These are phyloP conservation scores for Collybia mongolica DNA, from an alignment of 768 basidiomycete genomes.

Conservation along the genomic window DNA sequence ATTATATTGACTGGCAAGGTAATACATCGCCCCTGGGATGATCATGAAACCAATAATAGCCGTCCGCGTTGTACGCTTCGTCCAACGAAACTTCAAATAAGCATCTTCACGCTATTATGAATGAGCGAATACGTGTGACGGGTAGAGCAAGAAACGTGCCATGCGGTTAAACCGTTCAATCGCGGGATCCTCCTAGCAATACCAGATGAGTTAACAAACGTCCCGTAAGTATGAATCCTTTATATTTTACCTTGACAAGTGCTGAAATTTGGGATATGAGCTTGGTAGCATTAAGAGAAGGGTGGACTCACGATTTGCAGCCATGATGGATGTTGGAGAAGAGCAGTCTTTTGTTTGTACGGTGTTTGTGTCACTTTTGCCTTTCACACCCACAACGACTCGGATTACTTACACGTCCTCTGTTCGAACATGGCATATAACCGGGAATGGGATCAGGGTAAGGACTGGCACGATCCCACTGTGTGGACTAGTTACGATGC, in stretches of 20 bases:
- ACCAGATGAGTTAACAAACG: background rate
- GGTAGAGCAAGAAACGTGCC: constrained; percentile 27
- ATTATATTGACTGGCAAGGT: constrained; percentile 43
- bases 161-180: constrained; percentile 56
- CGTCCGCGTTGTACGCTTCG: constrained; percentile 59
- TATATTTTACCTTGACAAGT: constrained; percentile 49
- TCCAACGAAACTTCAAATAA: constrained; percentile 85
- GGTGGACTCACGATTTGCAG: constrained; percentile 56
- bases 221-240: background rate
- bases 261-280: constrained; percentile 33
- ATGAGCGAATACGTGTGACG: constrained; percentile 6
- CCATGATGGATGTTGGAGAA: constrained; percentile 41
- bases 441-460: constrained; percentile 87
- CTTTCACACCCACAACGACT: constrained; percentile 26
- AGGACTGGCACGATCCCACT: constrained; percentile 55
- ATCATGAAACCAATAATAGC: constrained; percentile 63
- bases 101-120: constrained; percentile 70
- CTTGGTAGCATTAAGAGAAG: constrained; percentile 2
- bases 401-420: background rate
- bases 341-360: constrained; percentile 22
- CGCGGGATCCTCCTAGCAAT: constrained; percentile 49
- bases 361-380: constrained; percentile 40
- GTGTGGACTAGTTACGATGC: constrained; percentile 39
- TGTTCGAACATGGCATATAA: constrained; percentile 61
- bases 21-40: constrained; percentile 58